phyloP scores from a whole-genome alignment of 2,329 filamentous ascomycete genomes.

The Talaromyces islandicus region DNA sequence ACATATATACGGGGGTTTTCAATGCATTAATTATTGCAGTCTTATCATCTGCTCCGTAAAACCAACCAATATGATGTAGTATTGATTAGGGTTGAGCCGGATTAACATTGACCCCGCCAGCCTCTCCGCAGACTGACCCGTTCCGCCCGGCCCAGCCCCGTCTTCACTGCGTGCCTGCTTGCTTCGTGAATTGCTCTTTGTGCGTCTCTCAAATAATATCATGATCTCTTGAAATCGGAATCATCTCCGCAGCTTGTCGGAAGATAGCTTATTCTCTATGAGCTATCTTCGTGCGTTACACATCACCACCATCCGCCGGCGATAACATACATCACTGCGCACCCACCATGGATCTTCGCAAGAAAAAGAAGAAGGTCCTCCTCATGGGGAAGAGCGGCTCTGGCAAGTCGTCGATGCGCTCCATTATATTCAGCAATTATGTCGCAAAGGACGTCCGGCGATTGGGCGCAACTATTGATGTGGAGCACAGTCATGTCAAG shows the following conservation, averaged over 20 bases:
- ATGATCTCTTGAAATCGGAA: not conserved
- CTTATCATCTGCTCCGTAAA: not conserved
- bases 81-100: not conserved
- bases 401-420: conserved; percentile 96
- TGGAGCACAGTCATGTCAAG: conserved; percentile 96
- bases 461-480: conserved; percentile 92
- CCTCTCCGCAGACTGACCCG: not conserved
- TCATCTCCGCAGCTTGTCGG: not conserved
- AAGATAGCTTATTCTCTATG: not conserved
- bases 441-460: conserved; percentile 91
- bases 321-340: not conserved
- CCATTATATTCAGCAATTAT: conserved; percentile 98
- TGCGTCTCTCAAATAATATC: not conserved
- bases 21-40: not conserved
- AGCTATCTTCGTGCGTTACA: not conserved
- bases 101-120: conserved; percentile 1
- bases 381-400: conserved; percentile 95
- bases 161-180: not conserved
- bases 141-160: not conserved
- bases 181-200: not conserved
- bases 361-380: conserved; percentile 80
- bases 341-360: conserved; percentile 37
- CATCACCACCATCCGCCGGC: not conserved
- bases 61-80: no score
- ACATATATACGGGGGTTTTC: not conserved